Conservation (phyloP, 2,329 filamentous ascomycete species). For the Thyridium curvatum region DNA sequence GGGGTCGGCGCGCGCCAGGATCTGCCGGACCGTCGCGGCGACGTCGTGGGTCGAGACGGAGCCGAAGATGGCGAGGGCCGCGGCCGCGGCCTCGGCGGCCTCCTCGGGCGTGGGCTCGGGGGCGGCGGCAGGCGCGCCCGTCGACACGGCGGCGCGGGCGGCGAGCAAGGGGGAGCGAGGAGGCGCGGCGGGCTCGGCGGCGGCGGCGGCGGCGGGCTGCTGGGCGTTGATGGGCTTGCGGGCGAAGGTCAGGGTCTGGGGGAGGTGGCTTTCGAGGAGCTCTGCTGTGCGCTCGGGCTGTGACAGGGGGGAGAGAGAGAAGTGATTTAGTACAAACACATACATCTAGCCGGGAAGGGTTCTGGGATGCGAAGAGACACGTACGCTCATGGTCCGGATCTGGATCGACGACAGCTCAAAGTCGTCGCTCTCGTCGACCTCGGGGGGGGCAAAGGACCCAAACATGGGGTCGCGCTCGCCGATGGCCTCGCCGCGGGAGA, state of each 20-base stretch:
- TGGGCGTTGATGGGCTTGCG: slow-evolving; percentile 25
- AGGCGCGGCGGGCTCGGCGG: slow-evolving; percentile 10
- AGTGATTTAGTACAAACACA: too few relatives aligned
- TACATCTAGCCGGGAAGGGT: too few relatives aligned
- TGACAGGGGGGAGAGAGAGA: neutral
- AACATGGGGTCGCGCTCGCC: slow-evolving; percentile 22
- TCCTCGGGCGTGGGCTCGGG: slow-evolving; percentile 4
- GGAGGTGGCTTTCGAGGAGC: slow-evolving; percentile 27
- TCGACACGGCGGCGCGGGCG: slow-evolving; percentile 7
- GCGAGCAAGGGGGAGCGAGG: slow-evolving; percentile 14
- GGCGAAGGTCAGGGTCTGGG: slow-evolving; percentile 27
- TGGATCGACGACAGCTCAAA: slow-evolving; percentile 4
- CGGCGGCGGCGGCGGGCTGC: slow-evolving; percentile 5
- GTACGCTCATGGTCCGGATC: slow-evolving; percentile 9
- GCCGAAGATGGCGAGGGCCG: slow-evolving; percentile 28
- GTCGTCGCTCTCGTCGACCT: slow-evolving; percentile 4
- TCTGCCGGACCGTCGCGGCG: slow-evolving; percentile 22
- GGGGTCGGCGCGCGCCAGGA: slow-evolving; percentile 19
- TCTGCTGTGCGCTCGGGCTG: slow-evolving; percentile 27
- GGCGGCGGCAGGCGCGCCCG: slow-evolving; percentile 5
- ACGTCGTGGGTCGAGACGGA: slow-evolving; percentile 34
- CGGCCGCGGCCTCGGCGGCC: slow-evolving; percentile 1
- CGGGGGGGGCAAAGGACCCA: slow-evolving; percentile 8
- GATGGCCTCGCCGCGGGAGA: slow-evolving; percentile 15
- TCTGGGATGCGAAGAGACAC: too few relatives aligned